phyloP scores from a whole-genome alignment of 345 rosid genomes.

The Triadica sebifera region DNA sequence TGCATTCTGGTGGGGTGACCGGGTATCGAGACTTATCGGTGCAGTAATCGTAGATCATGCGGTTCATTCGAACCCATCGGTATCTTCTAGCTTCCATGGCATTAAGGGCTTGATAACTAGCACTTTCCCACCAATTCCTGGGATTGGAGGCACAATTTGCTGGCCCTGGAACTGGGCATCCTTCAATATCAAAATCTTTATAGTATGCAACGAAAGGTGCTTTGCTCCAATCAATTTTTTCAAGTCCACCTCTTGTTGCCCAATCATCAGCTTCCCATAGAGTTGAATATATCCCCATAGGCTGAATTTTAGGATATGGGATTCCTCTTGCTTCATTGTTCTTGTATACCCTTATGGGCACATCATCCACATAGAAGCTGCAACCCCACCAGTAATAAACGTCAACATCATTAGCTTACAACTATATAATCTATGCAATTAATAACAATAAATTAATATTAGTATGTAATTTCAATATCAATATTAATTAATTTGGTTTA shows the following conservation, averaged over 20 bases:
- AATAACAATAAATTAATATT: too few species aligned
- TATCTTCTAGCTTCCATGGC: constrained; percentile 72
- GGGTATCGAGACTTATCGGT: constrained; percentile 74
- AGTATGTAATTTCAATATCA: too few species aligned
- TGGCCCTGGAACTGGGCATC: constrained; percentile 83
- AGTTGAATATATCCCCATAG: constrained; percentile 88
- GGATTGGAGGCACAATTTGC: constrained; percentile 55
- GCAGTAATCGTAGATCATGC: constrained; percentile 92
- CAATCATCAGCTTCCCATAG: constrained; percentile 97
- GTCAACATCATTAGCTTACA: neutral
- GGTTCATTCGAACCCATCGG: constrained; percentile 90
- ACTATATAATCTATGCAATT: neutral
- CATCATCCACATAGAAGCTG: constrained; percentile 75
- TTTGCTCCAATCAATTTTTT: constrained; percentile 86
- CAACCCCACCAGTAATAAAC: neutral
- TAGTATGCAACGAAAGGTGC: constrained; percentile 85
- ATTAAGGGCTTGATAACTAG: constrained; percentile 53
- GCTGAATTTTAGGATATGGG: constrained; percentile 67
- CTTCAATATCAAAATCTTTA: constrained; percentile 87
- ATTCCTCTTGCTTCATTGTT: constrained; percentile 66
- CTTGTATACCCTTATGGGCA: constrained; percentile 88
- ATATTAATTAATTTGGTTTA: neutral
- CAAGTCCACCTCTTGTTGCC: constrained; percentile 97
- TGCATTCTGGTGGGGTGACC: constrained; percentile 73
- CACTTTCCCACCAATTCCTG: constrained; percentile 80